A percentile compares a stretch with the other conserved stretches of the same genome.
Conservation (phyloP, 805 yeast species). For the Lachancea meyersii region DNA sequence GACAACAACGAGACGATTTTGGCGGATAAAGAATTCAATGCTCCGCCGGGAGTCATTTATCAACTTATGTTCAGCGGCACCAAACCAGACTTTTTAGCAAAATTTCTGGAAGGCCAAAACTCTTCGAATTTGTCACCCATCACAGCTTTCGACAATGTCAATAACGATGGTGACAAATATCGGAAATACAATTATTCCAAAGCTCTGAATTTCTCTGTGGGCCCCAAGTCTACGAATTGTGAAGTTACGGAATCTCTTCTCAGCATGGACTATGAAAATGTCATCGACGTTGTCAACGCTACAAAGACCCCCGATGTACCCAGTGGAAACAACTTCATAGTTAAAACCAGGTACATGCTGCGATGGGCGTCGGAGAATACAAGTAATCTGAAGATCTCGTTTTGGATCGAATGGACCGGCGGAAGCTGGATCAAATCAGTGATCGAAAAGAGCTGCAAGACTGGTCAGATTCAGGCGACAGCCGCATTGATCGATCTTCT, state of each 20-base stretch:
- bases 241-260: constrained; percentile 54
- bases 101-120: constrained; percentile 37
- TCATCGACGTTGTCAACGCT: constrained; percentile 54
- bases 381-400: constrained; percentile 60
- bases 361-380: constrained; percentile 66
- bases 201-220: constrained; percentile 73
- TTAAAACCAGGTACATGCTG: constrained; percentile 63
- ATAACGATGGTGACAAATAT: constrained; percentile 38
- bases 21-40: constrained; percentile 47
- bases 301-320: constrained; percentile 93
- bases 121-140: constrained; percentile 35
- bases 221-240: constrained; percentile 88
- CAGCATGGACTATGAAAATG: constrained; percentile 45
- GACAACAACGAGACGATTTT: constrained; percentile 47
- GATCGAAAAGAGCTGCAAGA: constrained; percentile 74
- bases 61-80: constrained; percentile 64
- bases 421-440: constrained; percentile 87
- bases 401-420: constrained; percentile 81
- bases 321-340: constrained; percentile 75
- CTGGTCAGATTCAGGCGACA: constrained; percentile 70
- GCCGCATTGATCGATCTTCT: constrained; percentile 37
- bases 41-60: constrained; percentile 74
- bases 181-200: constrained; percentile 64
- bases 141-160: constrained; percentile 27
- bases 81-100: constrained; percentile 36